Conservation (phyloP, 2,329 filamentous ascomycete genomes). For the Neonectria punicea region DNA sequence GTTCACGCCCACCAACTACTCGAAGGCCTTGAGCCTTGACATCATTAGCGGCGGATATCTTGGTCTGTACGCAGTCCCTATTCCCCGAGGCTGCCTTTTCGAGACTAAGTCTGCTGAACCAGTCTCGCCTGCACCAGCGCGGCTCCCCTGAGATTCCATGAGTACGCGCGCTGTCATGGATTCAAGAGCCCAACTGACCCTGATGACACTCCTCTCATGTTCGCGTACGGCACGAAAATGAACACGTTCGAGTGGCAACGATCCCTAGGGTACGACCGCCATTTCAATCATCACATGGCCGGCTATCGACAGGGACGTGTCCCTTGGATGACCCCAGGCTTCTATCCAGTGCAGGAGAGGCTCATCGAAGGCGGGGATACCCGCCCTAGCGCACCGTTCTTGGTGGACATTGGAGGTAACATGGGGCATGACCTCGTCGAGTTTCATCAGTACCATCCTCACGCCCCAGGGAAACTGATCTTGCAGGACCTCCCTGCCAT, state of each 20-base stretch:
- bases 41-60: constrained; percentile 1
- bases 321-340: too few species aligned
- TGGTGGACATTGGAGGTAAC: too few species aligned
- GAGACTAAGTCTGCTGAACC: not conserved
- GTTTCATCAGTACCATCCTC: too few species aligned
- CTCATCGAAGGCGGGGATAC: too few species aligned
- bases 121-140: constrained; percentile 1
- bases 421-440: too few species aligned
- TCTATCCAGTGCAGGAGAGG: too few species aligned
- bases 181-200: not conserved
- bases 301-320: too few species aligned
- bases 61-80: constrained; percentile 5
- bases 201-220: not conserved
- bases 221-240: not conserved
- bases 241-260: not conserved
- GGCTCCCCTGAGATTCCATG: not conserved
- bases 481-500: too few species aligned
- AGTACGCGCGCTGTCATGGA: not conserved
- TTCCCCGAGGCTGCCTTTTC: too few species aligned
- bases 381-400: too few species aligned
- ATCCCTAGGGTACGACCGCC: not conserved
- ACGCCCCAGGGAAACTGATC: too few species aligned
- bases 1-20: constrained; percentile 1
- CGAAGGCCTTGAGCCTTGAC: not conserved
- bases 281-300: not conserved